Percentiles rank a stretch among this genome's conserved stretches.
These are phyloP conservation scores for Schoenoplectus tabernaemontani DNA, from an alignment of 202 grass and related monocot genomes.

Conservation along the genomic window DNA sequence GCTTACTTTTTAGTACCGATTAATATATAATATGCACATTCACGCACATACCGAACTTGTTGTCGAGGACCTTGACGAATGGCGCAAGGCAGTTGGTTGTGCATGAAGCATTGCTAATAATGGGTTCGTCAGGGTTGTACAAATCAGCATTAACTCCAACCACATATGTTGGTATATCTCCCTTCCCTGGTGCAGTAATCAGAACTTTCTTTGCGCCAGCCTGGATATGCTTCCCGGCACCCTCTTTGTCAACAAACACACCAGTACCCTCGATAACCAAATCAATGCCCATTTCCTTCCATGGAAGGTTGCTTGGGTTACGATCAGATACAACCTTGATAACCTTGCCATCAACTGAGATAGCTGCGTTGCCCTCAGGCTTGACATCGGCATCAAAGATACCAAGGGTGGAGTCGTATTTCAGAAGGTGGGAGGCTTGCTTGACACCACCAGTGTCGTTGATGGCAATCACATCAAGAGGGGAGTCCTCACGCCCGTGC, in stretches of 20 bases:
- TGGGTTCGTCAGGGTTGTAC: conserved; percentile 59
- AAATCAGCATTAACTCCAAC: conserved; percentile 67
- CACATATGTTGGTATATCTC: conserved; percentile 93
- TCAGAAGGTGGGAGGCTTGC: conserved; percentile 92
- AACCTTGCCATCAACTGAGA: conserved; percentile 90
- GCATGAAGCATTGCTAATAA: conserved; percentile 95
- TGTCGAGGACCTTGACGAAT: conserved; percentile 94
- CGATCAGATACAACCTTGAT: conserved; percentile 89
- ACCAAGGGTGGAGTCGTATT: conserved; percentile 92
- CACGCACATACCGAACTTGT: conserved; percentile 62
- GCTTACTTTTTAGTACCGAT: neutral
- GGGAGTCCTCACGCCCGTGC: conserved; percentile 78
- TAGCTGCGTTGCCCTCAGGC: conserved; percentile 52
- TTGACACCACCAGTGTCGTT: conserved; percentile 94
- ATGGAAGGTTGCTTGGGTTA: conserved; percentile 66
- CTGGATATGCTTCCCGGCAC: conserved; percentile 88
- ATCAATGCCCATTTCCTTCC: conserved; percentile 65
- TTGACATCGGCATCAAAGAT: conserved; percentile 91
- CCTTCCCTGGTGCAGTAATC: conserved; percentile 81
- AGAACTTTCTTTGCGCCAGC: conserved; percentile 89
- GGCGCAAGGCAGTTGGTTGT: conserved; percentile 96
- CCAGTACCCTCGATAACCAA: conserved; percentile 94
- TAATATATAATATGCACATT: neutral
- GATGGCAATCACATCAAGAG: conserved; percentile 82
- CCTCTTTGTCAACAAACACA: conserved; percentile 77